Conservation (phyloP, 1,284 basidiomycete genomes). For the Irpex sp. region DNA sequence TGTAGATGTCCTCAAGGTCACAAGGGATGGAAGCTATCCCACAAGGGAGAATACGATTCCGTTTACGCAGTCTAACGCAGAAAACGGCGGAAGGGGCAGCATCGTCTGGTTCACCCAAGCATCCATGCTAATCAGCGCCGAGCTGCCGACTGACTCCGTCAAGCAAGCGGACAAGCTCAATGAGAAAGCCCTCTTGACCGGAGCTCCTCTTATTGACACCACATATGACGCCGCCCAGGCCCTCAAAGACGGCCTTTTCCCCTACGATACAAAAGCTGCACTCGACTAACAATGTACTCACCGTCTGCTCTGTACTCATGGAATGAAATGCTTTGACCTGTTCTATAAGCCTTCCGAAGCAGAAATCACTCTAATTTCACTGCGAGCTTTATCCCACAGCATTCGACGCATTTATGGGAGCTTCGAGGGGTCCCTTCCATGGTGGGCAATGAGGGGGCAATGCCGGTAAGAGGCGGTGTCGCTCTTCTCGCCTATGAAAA, state of each 20-base stretch:
- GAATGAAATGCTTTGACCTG: too few species aligned
- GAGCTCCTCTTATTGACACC: not conserved
- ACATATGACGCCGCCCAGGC: not conserved
- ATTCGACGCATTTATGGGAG: too few species aligned
- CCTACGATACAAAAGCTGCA: not conserved
- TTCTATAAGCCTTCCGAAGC: too few species aligned
- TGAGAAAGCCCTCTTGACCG: not conserved
- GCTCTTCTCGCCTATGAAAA: too few species aligned
- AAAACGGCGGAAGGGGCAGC: not conserved
- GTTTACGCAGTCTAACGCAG: not conserved
- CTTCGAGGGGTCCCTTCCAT: too few species aligned
- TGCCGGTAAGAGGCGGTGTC: too few species aligned
- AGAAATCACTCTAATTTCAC: too few species aligned
- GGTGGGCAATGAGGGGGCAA: too few species aligned
- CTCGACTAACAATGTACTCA: too few species aligned
- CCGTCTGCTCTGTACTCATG: too few species aligned
- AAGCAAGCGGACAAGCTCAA: not conserved
- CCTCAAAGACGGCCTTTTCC: not conserved
- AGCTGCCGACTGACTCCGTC: not conserved
- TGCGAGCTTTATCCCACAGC: too few species aligned
- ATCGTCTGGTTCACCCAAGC: slow-evolving; percentile 7
- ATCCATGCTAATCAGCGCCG: slow-evolving; percentile 1
- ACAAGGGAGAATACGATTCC: not conserved
- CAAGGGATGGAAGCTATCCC: not conserved
- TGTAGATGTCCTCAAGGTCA: not conserved